Base-by-base conservation (phyloP, 495 filamentous ascomycete species). In the Lichina pygmaea region DNA sequence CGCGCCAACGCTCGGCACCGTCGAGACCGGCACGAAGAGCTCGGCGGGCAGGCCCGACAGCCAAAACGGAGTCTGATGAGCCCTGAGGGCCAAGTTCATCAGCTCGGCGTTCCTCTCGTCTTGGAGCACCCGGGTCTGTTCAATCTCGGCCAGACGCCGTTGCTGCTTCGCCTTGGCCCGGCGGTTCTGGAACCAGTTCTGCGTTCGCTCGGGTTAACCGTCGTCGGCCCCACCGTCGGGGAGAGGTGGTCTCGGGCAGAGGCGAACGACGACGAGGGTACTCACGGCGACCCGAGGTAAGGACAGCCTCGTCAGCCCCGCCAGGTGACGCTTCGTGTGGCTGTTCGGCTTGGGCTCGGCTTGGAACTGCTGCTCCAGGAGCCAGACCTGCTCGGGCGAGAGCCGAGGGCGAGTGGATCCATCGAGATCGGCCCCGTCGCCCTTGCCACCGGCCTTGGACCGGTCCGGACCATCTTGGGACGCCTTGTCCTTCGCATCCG, bases 131-230 rank as follows among this genome's bases (percentile, higher is more conserved):
- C 13, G 36, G 36, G 36, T 15, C 10, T 15, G 36, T 39, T 64
- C 63, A 58, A 56, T 74, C 53, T 82, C 75, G 54, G 75, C 71
- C 54, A 78, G 74, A 55, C 75, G 71, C 54, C 65, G 75, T 54
- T 82, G 72, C 51, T 81, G 74, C 62, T 84, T 85, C 33, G 78
- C 78, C 55, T 85, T 83, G 46, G 79, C 80, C 37, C 82, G 75
- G 44, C 82, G 69, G 56, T 89, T 91, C 57, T 91, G 82, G 58
- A 86, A 92, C 83, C 83, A 89, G 52, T 86, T 86, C 83, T 89
- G 24, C 4, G 24, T 4, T 24, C 13, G 42, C 13, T n/a, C 42
- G 17, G 11, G 17, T 44, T n/a, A 44, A 12, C 17, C 12, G 42
- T 5, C 24, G 24, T 24, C 4, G 24, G 24, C 24, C 24, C 24